Evolutionary conservation across 495 filamentous ascomycete genomes (phyloP), one percentile per base, ranked within the genome.

Genomic region (Talaromyces liani): DNA sequence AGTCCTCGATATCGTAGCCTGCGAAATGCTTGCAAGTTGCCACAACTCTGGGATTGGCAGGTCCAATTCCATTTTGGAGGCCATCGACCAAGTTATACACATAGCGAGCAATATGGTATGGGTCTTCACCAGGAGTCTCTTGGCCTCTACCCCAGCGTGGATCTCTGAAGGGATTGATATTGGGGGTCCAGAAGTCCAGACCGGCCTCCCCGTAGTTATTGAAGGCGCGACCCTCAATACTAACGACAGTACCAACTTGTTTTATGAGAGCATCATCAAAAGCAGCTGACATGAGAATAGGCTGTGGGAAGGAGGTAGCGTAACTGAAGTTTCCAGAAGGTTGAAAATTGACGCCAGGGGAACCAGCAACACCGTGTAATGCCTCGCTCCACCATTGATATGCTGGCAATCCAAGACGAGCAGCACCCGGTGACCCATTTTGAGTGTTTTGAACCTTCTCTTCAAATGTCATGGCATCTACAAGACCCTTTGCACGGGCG

Each of bases 21-120:
- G 81, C 84, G 59, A 75, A 86, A 66, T 87, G 84, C 65, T 85
- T 86, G 72, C 81, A 84, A 6, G 84, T 87, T 20, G 83, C 79
- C 41, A 84, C 75, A 29, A 85, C 71, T 63, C 80, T 79, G n/a
- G 76, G 71, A 62, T 72, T 67, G n/a, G 67, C 62, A 0, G 74
- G 70, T 20, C 68, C 58, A 31, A 65, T 60, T n/a, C 73, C 74
- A 8, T 82, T 84, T 65, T 88, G 80, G 10, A 88, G 70, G 16
- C 84, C 85, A 12, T 70, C 70, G 41, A 87, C 75, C 63, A 86
- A 67, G 20, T 77, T 72, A 27, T 77, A 74, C 4, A 83, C 78
- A 62, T 86, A 88, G 2, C 71, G 73, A 31, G 74, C 74, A 18
- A 83, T 73, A 55, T 80, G 79, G 61, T 79, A 82, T 0, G 79